Conservation (phyloP, 306 rosid species). For the Parietaria judaica region DNA sequence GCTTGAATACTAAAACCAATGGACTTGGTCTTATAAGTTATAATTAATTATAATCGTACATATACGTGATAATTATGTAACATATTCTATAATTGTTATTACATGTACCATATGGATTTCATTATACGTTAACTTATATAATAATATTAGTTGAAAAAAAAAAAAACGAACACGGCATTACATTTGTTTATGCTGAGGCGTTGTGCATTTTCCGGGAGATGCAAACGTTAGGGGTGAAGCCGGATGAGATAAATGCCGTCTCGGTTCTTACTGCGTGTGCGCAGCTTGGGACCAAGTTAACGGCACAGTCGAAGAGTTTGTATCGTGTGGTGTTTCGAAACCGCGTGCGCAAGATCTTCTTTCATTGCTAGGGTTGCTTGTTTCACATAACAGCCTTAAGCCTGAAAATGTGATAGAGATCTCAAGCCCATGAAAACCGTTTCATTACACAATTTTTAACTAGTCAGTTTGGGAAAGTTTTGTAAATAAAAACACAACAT, state of each 20-base stretch:
- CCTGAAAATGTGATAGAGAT: constrained; percentile 21
- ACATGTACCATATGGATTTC: too few relatives aligned
- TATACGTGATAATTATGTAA: too few relatives aligned
- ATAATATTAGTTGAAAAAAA: too few relatives aligned
- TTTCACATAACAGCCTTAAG: constrained; percentile 22
- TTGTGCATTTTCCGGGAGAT: constrained; percentile 51
- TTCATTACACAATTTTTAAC: too few relatives aligned
- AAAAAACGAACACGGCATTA: too few relatives aligned
- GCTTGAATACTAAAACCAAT: too few relatives aligned
- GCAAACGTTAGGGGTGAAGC: constrained; percentile 57
- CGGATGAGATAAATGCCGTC: constrained; percentile 64
- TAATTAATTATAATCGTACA: too few relatives aligned
- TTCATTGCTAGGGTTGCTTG: constrained; percentile 35
- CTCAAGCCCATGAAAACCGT: not conserved
- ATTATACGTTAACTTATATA: too few relatives aligned
- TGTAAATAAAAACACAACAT: too few relatives aligned
- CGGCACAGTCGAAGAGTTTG: constrained; percentile 53
- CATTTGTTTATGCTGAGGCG: constrained; percentile 27
- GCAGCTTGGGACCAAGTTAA: constrained; percentile 71
- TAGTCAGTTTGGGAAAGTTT: not conserved
- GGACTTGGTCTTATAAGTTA: too few relatives aligned
- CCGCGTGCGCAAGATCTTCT: constrained; percentile 46
- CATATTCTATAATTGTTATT: too few relatives aligned
- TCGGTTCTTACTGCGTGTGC: constrained; percentile 72
- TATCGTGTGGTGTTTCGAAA: constrained; percentile 47